Evolutionary conservation across 202 grass and related monocot genomes (phyloP).

Genomic region (Carex sylvatica): DNA sequence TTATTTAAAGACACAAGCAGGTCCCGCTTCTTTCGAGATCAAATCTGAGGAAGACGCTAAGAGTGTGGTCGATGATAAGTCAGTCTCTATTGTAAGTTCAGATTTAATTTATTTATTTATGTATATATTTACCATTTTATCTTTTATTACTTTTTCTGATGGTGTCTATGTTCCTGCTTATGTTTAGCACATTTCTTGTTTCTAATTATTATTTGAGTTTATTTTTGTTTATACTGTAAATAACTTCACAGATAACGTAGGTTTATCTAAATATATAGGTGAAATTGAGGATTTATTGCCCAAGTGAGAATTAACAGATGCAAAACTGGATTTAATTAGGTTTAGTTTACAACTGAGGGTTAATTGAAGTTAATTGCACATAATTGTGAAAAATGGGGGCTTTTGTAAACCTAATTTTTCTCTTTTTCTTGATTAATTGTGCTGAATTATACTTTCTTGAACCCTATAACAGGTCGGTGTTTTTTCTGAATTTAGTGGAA

Average conservation of each 20-base stretch:
- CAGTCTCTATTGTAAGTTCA: conserved; percentile 70
- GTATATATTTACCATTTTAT: not conserved
- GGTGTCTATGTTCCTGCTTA: not conserved
- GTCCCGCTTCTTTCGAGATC: conserved; percentile 60
- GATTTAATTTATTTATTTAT: not conserved
- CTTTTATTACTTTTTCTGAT: not conserved
- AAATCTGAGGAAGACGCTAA: conserved; percentile 37
- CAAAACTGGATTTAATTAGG: not conserved
- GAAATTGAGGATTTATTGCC: not conserved
- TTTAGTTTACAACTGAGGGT: not conserved
- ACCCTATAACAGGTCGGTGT: conserved; percentile 59
- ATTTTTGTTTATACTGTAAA: not conserved
- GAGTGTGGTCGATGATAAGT: conserved; percentile 41
- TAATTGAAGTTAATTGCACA: not conserved
- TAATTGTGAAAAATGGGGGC: not conserved
- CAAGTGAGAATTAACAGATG: not conserved
- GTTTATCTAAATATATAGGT: not conserved
- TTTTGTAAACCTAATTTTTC: not conserved
- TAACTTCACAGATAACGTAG: not conserved
- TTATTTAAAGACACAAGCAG: conserved; percentile 68
- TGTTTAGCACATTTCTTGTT: not conserved
- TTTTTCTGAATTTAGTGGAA: conserved; percentile 67
- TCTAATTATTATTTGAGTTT: not conserved
- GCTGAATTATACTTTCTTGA: conserved; percentile 16
- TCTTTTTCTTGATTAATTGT: not conserved